A percentile compares a stretch with the other conserved stretches of the same genome.
Conservation (phyloP, 148 eudicot genomes). For the Tetragonia tetragonoides region DNA sequence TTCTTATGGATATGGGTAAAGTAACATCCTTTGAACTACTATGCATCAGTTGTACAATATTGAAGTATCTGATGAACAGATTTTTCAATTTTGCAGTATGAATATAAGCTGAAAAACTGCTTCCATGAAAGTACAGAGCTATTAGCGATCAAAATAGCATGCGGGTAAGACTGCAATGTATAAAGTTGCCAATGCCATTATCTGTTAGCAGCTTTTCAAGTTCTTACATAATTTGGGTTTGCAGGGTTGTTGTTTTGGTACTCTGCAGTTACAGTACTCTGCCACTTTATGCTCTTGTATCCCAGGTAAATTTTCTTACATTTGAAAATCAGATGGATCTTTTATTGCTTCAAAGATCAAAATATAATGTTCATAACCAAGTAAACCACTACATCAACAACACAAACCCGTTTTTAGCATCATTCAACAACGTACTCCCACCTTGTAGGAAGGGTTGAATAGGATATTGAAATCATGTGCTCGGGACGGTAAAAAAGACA, state of each 20-base stretch:
- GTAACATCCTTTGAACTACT: not conserved
- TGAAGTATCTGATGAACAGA: not conserved
- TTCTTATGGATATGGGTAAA: conserved; percentile 90
- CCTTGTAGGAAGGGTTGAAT: too few species aligned
- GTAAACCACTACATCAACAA: too few species aligned
- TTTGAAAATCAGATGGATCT: too few species aligned
- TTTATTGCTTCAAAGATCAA: too few species aligned
- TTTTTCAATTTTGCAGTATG: conserved; percentile 57
- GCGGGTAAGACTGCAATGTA: conserved; percentile 49
- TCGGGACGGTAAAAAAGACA: too few species aligned
- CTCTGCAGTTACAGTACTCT: conserved; percentile 84
- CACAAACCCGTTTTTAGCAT: too few species aligned
- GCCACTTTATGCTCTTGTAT: conserved; percentile 78
- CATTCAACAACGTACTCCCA: too few species aligned
- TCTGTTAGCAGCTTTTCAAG: not conserved
- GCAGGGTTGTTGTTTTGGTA: conserved; percentile 56
- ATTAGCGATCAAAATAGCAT: conserved; percentile 37
- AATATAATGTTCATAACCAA: too few species aligned
- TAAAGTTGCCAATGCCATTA: not conserved
- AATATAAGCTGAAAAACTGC: conserved; percentile 57
- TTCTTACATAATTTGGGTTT: conserved; percentile 2
- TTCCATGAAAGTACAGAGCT: conserved; percentile 46
- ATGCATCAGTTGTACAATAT: not conserved
- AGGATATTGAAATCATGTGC: too few species aligned
- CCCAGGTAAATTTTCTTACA: conserved; percentile 49